Percentiles rank a stretch among this genome's conserved stretches.
phyloP scores from a whole-genome alignment of 202 grass and related monocot genomes.

The Schoenoplectus triqueter region DNA sequence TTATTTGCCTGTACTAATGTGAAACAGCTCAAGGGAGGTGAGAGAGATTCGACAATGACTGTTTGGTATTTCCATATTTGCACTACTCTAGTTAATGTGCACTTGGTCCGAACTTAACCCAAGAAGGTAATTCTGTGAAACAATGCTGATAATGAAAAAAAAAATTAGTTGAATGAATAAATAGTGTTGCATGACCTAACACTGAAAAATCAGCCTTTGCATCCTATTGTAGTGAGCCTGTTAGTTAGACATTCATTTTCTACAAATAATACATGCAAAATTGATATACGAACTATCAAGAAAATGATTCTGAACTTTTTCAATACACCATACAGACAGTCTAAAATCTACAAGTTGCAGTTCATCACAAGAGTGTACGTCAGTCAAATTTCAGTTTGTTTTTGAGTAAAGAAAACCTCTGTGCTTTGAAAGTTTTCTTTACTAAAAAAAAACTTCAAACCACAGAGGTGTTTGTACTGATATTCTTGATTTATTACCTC shows the following conservation, averaged over 20 bases:
- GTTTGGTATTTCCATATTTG: background rate
- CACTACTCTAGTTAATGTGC: background rate
- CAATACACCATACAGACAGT: background rate
- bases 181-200: constrained; percentile 14
- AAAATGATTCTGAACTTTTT: background rate
- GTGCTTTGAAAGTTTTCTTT: too few species aligned
- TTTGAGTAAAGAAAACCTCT: background rate
- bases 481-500: background rate
- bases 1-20: background rate
- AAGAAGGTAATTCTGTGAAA: background rate
- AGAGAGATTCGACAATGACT: background rate
- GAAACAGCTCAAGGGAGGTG: background rate
- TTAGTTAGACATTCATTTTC: constrained; percentile 24
- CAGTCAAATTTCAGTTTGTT: background rate
- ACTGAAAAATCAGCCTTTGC: background rate
- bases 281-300: constrained; percentile 15
- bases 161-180: background rate
- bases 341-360: background rate
- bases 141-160: background rate
- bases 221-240: background rate
- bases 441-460: background rate
- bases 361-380: background rate
- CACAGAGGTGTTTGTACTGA: background rate
- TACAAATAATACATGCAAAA: background rate
- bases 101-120: background rate